phyloP scores from a whole-genome alignment of 2,329 filamentous ascomycete genomes.

The Ophiostoma himal-ulmi region DNA sequence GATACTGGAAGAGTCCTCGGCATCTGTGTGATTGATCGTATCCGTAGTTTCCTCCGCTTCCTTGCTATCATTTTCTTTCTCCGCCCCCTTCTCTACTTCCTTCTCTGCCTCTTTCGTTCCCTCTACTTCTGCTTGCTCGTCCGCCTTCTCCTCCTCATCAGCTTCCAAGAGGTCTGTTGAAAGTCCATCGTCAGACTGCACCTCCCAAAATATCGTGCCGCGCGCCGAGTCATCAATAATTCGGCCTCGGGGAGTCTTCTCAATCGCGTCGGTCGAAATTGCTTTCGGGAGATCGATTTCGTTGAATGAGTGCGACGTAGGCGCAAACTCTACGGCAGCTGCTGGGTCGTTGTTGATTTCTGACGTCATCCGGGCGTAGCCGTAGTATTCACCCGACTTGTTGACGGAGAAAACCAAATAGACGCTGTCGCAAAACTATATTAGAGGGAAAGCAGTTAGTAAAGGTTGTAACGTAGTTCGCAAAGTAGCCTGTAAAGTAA shows the following conservation, averaged over 20 bases:
- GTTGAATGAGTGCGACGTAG: slow-evolving; percentile 53
- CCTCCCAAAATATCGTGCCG: slow-evolving; percentile 97
- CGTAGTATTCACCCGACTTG: slow-evolving; percentile 95
- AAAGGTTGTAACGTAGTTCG: not conserved
- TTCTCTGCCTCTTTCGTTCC: not conserved
- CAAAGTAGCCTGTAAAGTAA: not conserved
- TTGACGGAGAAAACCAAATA: slow-evolving; percentile 95
- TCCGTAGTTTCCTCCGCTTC: not conserved
- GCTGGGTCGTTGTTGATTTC: slow-evolving; percentile 71
- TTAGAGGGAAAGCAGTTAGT: too few species aligned
- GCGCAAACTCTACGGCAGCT: slow-evolving; percentile 63
- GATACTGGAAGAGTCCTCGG: not conserved
- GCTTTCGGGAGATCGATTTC: slow-evolving; percentile 68
- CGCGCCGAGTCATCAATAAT: slow-evolving; percentile 90
- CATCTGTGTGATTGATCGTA: not conserved
- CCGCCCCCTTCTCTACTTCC: not conserved
- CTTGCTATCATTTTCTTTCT: slow-evolving; percentile 25
- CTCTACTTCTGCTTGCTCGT: not conserved
- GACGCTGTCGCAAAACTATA: slow-evolving; percentile 72
- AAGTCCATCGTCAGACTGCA: slow-evolving; percentile 44
- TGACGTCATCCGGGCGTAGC: slow-evolving; percentile 86
- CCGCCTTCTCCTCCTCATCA: not conserved
- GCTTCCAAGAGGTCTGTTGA: not conserved
- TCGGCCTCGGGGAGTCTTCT: slow-evolving; percentile 70
- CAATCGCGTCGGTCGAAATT: slow-evolving; percentile 71